phyloP scores from a whole-genome alignment of 192 early-diverging fungal species.

The Dimargaris verticillata region DNA sequence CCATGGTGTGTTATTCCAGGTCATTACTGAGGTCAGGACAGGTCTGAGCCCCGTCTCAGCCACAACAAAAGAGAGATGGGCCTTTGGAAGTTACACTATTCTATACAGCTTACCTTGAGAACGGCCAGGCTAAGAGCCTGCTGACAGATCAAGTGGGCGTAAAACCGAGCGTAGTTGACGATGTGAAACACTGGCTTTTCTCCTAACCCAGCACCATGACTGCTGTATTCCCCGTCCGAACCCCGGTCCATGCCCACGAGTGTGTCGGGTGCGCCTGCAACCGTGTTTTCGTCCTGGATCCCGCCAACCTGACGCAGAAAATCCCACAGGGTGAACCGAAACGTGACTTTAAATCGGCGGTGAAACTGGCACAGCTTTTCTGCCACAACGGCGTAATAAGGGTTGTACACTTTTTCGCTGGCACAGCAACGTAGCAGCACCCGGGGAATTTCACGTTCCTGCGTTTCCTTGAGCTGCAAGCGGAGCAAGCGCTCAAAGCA shows the following conservation, averaged over 20 bases:
- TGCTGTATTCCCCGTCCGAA: conserved; percentile 14
- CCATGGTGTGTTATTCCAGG: too few species aligned
- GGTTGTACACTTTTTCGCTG: conserved; percentile 79
- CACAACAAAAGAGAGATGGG: too few species aligned
- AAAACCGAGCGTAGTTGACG: conserved; percentile 74
- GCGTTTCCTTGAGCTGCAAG: conserved; percentile 72
- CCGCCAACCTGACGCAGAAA: conserved; percentile 61
- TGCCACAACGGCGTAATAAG: conserved; percentile 80
- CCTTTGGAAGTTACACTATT: too few species aligned
- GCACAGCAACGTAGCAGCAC: conserved; percentile 82
- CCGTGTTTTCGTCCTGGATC: conserved; percentile 13
- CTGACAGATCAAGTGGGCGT: conserved; percentile 56
- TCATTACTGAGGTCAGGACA: too few species aligned
- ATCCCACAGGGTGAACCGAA: conserved; percentile 94
- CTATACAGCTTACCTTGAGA: too few species aligned
- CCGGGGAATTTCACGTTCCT: conserved; percentile 87
- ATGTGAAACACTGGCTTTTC: conserved; percentile 49
- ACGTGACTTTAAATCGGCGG: conserved; percentile 73
- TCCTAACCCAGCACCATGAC: conserved; percentile 19
- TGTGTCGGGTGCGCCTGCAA: conserved; percentile 18
- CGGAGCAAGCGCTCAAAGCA: conserved; percentile 73
- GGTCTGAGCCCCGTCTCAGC: too few species aligned
- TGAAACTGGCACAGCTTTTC: conserved; percentile 59
- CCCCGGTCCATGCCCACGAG: conserved; percentile 17
- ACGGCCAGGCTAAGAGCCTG: conserved; percentile 58